Evolutionary conservation across 306 rosid genomes (phyloP), one percentile per base, ranked within the genome.

Genomic region (Vigna reflexopilosa): DNA sequence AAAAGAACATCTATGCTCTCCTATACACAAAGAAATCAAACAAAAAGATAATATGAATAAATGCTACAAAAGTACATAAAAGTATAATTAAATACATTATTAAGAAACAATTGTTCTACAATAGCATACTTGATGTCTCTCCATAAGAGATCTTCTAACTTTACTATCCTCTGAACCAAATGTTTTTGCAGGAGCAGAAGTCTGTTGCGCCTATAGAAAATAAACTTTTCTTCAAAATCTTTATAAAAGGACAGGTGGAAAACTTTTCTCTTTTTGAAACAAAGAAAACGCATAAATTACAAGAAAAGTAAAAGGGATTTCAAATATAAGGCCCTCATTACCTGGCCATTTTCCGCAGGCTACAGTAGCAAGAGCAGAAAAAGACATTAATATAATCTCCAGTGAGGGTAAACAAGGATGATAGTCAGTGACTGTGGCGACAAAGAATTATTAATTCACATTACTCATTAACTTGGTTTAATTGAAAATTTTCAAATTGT

Each of bases 1-100:
- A 89, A 75, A 47, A 95, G 96, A 84, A 88, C 45, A 78, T 91
- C 97, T 44, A 95, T 83, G 69, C 92, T 90, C 85, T 93, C 98
- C 98, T 95, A 88, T 83, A 79, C 16, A 42, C 73, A 80, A 19
- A 19, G 57, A 77, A 66, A 79, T 15, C 49, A 83, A 69, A 82
- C 9, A 66, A 71, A 66, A 68, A 13, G 9, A 38, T 17, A 72
- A 72, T 61, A 16, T 42, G 73, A 47, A 38, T 57, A 70, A 78
- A 67, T 24, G 65, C 62, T 19, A 28, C 16, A 17, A 44, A 76
- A 80, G 59, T 44, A 70, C 38, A 83, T 73, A 44, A 67, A 71
- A 80, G 76, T 49, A 22, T 28, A 16, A 64, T 38, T 77, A 73
- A 77, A 61, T 76, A 14, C 65, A 5, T 72, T 28, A 47, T 50